Evolutionary conservation across 345 rosid genomes (phyloP).

Genomic region (Capsella bursapastoris): DNA sequence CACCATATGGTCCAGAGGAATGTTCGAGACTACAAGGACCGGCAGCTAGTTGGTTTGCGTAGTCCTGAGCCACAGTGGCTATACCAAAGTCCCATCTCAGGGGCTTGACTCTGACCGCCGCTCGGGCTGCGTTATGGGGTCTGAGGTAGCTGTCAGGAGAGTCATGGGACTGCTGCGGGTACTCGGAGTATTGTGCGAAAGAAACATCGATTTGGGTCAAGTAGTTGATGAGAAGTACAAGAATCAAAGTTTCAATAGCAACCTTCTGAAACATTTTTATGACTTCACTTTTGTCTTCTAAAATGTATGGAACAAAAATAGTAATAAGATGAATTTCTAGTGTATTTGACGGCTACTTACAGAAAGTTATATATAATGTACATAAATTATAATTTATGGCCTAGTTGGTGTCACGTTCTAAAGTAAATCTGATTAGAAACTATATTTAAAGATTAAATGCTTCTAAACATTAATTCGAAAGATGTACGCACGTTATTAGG

Average conservation of each 20-base stretch:
- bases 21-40: constrained; percentile 55
- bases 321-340: background rate
- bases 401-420: constrained; percentile 45
- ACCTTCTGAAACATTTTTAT: constrained; percentile 25
- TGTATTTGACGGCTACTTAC: constrained; percentile 23
- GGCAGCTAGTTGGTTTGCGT: constrained; percentile 42
- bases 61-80: constrained; percentile 55
- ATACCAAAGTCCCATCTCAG: constrained; percentile 55
- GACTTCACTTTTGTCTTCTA: background rate
- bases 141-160: constrained; percentile 50
- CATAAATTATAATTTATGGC: constrained; percentile 9
- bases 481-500: constrained; percentile 43
- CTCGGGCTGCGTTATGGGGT: constrained; percentile 62
- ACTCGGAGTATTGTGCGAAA: constrained; percentile 32
- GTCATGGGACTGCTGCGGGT: constrained; percentile 45
- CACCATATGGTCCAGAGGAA: constrained; percentile 68
- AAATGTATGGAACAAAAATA: constrained; percentile 12
- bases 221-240: constrained; percentile 31
- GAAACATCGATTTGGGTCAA: constrained; percentile 32
- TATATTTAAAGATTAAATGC: background rate
- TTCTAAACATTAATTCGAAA: constrained; percentile 24
- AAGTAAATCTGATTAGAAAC: constrained; percentile 14
- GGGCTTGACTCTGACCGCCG: constrained; percentile 47
- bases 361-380: constrained; percentile 12
- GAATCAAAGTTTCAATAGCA: constrained; percentile 21